A percentile compares a stretch with the other conserved stretches of the same genome.
Conservation (phyloP, 2,329 filamentous ascomycete genomes). For the Coniosporium tulheliwenetii region DNA sequence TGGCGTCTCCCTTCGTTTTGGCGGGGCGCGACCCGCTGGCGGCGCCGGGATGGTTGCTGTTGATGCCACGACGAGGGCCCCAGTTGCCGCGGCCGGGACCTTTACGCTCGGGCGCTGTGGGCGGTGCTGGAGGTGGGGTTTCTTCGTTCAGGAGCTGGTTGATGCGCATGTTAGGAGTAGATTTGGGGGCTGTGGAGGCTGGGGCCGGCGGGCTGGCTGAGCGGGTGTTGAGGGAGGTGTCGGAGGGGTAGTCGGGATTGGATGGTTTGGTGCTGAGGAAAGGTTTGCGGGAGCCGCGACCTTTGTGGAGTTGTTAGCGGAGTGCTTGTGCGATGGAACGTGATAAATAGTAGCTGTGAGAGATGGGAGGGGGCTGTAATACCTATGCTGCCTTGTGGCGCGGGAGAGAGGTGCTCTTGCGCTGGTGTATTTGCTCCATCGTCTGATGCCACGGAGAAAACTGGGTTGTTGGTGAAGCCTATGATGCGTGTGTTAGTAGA, state of each 20-base stretch:
- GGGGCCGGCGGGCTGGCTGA: slow-evolving; percentile 20
- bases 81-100: slow-evolving; percentile 34
- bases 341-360: no score
- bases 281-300: no score
- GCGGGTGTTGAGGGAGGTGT: slow-evolving; percentile 30
- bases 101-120: slow-evolving; percentile 15
- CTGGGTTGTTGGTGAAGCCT: slow-evolving; percentile 24
- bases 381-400: slow-evolving; percentile 6
- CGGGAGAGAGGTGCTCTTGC: slow-evolving; percentile 21
- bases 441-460: slow-evolving; percentile 23
- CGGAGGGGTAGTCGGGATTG: slow-evolving; percentile 19
- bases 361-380: no score
- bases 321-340: background rate
- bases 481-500: background rate
- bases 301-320: background rate
- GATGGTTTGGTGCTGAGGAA: background rate
- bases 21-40: slow-evolving; percentile 6
- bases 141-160: slow-evolving; percentile 33
- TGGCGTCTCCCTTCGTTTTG: slow-evolving; percentile 5
- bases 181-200: slow-evolving; percentile 21
- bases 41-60: slow-evolving; percentile 7
- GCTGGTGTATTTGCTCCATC: slow-evolving; percentile 23
- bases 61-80: slow-evolving; percentile 19
- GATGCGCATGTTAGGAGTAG: slow-evolving; percentile 28
- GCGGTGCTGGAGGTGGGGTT: slow-evolving; percentile 10